Evolutionary conservation across 163 green algal genomes (phyloP).

Genomic region (Botryococcus braunii): DNA sequence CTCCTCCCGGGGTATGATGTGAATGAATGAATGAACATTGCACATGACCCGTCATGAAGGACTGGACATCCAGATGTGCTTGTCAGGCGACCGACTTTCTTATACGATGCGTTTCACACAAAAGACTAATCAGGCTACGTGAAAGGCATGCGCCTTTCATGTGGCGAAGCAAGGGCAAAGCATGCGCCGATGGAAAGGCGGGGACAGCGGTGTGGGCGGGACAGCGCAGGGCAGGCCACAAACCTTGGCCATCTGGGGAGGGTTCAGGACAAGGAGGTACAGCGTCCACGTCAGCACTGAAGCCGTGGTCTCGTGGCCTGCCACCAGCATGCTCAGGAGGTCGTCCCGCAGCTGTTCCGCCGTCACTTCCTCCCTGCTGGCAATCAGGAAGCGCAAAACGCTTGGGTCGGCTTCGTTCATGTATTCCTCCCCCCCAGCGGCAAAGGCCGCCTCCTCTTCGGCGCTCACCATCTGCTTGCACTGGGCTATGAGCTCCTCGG

Average conservation of each 20-base stretch:
- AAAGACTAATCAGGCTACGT: no score
- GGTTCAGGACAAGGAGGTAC: conserved; percentile 82
- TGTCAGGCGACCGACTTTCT: no score
- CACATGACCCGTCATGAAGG: no score
- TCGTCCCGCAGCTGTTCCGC: conserved; percentile 79
- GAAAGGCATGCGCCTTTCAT: no score
- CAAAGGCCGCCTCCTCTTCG: conserved; percentile 57
- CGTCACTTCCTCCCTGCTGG: conserved; percentile 54
- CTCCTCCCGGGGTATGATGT: no score
- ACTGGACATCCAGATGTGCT: no score
- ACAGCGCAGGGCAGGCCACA: no score
- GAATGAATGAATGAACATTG: no score
- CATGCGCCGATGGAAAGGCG: no score
- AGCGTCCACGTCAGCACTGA: conserved; percentile 94
- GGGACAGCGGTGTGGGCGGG: no score
- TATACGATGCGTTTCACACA: no score
- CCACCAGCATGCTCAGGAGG: conserved; percentile 96
- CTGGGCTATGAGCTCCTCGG: conserved; percentile 73
- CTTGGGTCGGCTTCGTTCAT: conserved; percentile 85
- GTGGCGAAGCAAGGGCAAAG: no score
- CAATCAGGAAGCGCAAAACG: conserved; percentile 89
- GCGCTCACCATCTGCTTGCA: conserved; percentile 90
- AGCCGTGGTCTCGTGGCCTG: conserved; percentile 95
- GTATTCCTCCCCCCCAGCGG: conserved; percentile 61
- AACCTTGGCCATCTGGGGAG: conserved; percentile 69